phyloP scores from a whole-genome alignment of 129 eudicot genomes.

The Calendula officinalis region DNA sequence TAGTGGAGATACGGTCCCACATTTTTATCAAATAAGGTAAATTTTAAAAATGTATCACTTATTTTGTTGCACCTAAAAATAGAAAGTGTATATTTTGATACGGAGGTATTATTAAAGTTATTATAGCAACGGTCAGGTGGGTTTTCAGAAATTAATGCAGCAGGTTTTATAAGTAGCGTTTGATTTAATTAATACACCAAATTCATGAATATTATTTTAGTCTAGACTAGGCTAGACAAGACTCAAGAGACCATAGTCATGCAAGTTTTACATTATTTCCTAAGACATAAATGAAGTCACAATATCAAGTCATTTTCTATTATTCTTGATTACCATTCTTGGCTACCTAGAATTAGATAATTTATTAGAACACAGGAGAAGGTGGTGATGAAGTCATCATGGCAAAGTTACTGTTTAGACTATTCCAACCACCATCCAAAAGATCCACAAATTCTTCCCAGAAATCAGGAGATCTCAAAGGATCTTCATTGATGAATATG shows the following conservation, averaged over 20 bases:
- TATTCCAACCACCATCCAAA: constrained; percentile 3
- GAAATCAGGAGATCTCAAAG: neutral
- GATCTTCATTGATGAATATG: neutral
- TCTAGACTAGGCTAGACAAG: neutral
- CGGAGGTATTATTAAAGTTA: too few species aligned
- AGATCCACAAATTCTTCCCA: constrained; percentile 11
- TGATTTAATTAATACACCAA: neutral
- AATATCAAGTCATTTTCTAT: neutral
- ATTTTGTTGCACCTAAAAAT: too few species aligned
- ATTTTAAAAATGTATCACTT: too few species aligned
- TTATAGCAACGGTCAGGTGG: too few species aligned
- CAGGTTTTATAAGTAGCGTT: too few species aligned
- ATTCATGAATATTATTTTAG: neutral
- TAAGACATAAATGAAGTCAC: neutral
- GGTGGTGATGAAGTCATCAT: constrained; percentile 9
- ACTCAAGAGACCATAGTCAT: neutral
- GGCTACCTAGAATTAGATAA: neutral
- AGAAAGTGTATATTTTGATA: too few species aligned
- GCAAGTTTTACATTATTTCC: neutral
- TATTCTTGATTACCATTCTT: neutral
- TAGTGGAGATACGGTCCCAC: too few species aligned
- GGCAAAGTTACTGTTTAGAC: constrained; percentile 11
- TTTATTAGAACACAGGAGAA: constrained; percentile 7
- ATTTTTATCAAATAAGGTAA: too few species aligned
- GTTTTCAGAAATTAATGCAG: too few species aligned